Base-by-base conservation (phyloP, 495 filamentous ascomycete species). In the Recurvomyces mirabilis region DNA sequence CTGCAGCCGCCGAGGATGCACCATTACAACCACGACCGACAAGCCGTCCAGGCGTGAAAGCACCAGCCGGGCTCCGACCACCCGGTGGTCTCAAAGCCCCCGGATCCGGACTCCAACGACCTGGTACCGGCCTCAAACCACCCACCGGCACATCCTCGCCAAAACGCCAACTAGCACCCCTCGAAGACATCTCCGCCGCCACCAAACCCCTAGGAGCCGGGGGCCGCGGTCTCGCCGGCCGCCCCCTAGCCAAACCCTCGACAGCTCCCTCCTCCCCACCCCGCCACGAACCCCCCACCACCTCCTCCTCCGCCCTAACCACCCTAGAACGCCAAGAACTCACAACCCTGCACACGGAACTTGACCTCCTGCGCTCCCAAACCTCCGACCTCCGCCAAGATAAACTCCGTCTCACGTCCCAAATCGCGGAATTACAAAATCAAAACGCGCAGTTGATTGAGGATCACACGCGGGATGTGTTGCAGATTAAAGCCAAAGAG, bases 401-500 rank as follows among this genome's bases (percentile, higher is more conserved):
- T 31, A 78, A 82, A 32, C 71, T 77, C 14, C 83, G 75, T 47
- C 68, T 89, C 9, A 72, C 70, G 31, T 87, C 82, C 0, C 82
- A 89, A 49, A 75, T 95, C 35, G 79, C 82, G 40, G 88, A 95
- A 58, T 70, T 95, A 1, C 86, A 89, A 60, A 87, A 93, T 51
- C 82, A 94, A 56, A 96, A 99, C 53, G 91, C 93, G 13, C 82
- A 94, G 51, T 71, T 96, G 13, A 96, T 96, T 39, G 93, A 99
- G 65, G 91, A 96, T 53, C 89, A 95, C 56, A 99, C 93, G 1
- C 70, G 89, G 38, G 91, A 96, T 58, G 84, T 94, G 9, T 72
- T 99, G 17, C 85, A 84, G 52, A 88, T 96, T 63, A 95, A 95
- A 52, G 93, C 93, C 25, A 99, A 99, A 61, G 93, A 96, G 60